phyloP scores from a whole-genome alignment of 164 flowering plant genomes.

The Tinospora cordifolia region DNA sequence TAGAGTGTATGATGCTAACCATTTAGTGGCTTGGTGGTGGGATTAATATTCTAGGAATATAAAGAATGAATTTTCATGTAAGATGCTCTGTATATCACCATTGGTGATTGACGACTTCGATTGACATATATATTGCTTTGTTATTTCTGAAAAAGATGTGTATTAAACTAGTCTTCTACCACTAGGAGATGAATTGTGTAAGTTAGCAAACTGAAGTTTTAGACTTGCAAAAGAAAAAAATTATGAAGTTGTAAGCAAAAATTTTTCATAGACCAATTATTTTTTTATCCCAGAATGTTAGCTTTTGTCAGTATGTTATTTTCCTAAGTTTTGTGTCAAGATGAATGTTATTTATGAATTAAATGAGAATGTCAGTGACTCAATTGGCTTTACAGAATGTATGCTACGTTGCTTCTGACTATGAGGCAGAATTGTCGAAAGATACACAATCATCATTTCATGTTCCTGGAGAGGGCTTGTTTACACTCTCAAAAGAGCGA shows the following conservation, averaged over 20 bases:
- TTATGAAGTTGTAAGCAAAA: neutral
- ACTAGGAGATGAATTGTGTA: too few species aligned
- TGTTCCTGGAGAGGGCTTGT: slow-evolving; percentile 50
- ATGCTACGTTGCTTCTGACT: slow-evolving; percentile 88
- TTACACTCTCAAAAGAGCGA: slow-evolving; percentile 77
- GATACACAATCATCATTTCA: slow-evolving; percentile 58
- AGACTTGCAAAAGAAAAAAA: neutral
- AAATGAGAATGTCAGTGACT: slow-evolving; percentile 12
- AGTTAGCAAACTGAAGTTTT: too few species aligned
- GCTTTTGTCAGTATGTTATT: neutral
- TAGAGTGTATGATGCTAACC: too few species aligned
- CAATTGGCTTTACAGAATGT: slow-evolving; percentile 45
- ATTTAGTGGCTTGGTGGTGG: too few species aligned
- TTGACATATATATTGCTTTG: too few species aligned
- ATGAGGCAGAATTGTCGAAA: slow-evolving; percentile 69
- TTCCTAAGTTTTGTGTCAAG: neutral
- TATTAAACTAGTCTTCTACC: too few species aligned
- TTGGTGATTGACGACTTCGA: too few species aligned
- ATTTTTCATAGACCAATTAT: neutral
- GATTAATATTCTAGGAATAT: too few species aligned
- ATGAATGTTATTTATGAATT: neutral
- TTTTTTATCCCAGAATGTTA: neutral
- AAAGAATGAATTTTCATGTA: too few species aligned
- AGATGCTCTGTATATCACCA: too few species aligned
- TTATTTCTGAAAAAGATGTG: too few species aligned